phyloP scores from a whole-genome alignment of 2,329 filamentous ascomycete species.

The Monilinia polystroma region DNA sequence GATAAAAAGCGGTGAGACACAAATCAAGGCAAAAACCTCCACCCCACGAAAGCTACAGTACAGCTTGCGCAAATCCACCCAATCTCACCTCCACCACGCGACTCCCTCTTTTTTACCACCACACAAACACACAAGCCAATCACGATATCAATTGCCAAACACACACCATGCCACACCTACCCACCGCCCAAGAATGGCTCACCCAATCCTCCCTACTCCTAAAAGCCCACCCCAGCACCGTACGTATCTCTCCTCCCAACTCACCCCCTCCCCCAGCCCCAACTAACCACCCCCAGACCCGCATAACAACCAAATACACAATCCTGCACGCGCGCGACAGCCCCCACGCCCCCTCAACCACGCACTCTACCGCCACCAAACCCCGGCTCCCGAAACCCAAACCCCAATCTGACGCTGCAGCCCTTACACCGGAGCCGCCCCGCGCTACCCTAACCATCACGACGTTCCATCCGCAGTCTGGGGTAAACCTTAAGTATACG shows the following conservation, averaged over 20 bases:
- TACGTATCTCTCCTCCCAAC: constrained; percentile 48
- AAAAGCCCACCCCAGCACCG: constrained; percentile 79
- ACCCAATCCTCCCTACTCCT: constrained; percentile 82
- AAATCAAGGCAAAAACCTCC: background rate
- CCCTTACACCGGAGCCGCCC: constrained; percentile 48
- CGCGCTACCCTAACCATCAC: constrained; percentile 77
- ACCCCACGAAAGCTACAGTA: background rate
- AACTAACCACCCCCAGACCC: constrained; percentile 57
- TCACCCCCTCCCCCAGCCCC: constrained; percentile 8
- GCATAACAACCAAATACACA: constrained; percentile 90
- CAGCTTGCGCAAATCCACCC: background rate
- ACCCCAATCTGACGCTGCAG: constrained; percentile 37
- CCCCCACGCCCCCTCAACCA: constrained; percentile 34
- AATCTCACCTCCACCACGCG: background rate
- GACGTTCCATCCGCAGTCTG: constrained; percentile 81
- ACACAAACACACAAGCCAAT: background rate
- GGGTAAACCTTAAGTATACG: constrained; percentile 83
- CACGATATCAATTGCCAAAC: background rate
- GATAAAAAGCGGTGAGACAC: no score
- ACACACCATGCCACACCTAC: constrained; percentile 72
- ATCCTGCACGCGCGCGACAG: constrained; percentile 50
- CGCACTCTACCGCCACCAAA: constrained; percentile 22
- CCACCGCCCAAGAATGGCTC: constrained; percentile 86
- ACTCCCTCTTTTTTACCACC: background rate
- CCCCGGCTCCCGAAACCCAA: constrained; percentile 37